A percentile compares a stretch with the other conserved stretches of the same genome.
Evolutionary conservation across 169 alveolate genomes (phyloP).

Genomic region (Theileria orientalis): DNA sequence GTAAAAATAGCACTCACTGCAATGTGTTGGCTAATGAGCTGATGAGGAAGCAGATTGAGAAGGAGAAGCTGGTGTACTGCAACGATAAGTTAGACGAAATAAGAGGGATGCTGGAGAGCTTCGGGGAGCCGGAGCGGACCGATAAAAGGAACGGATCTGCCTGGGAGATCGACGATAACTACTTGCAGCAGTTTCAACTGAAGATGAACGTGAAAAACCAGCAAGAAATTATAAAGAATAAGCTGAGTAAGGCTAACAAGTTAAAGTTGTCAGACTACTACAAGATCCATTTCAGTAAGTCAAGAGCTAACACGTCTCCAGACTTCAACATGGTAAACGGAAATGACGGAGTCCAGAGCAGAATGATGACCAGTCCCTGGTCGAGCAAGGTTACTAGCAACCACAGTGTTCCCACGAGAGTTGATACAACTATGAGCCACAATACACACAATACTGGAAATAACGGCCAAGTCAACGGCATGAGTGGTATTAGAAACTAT

Average conservation of each 20-base stretch:
- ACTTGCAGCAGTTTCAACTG: conserved; percentile 46
- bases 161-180: conserved; percentile 58
- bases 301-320: conserved; percentile 11
- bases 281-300: neutral
- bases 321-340: conserved; percentile 8
- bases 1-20: too few species aligned
- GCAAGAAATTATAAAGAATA: conserved; percentile 10
- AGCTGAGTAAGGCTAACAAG: conserved; percentile 18
- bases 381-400: too few species aligned
- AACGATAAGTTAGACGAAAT: conserved; percentile 23
- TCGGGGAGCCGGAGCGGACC: conserved; percentile 45
- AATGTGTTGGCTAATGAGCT: too few species aligned
- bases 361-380: neutral
- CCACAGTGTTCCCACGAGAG: too few species aligned
- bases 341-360: neutral
- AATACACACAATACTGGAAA: too few species aligned
- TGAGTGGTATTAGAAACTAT: too few species aligned
- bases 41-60: too few species aligned
- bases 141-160: conserved; percentile 39
- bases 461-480: too few species aligned
- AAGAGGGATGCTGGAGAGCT: neutral
- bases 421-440: too few species aligned
- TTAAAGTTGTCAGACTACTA: neutral
- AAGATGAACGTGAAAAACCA: conserved; percentile 17
- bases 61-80: conserved; percentile 9